Evolutionary conservation across 805 yeast species (phyloP), one percentile per base, ranked within the genome.

Genomic region (Kluyveromyces starmeri): DNA sequence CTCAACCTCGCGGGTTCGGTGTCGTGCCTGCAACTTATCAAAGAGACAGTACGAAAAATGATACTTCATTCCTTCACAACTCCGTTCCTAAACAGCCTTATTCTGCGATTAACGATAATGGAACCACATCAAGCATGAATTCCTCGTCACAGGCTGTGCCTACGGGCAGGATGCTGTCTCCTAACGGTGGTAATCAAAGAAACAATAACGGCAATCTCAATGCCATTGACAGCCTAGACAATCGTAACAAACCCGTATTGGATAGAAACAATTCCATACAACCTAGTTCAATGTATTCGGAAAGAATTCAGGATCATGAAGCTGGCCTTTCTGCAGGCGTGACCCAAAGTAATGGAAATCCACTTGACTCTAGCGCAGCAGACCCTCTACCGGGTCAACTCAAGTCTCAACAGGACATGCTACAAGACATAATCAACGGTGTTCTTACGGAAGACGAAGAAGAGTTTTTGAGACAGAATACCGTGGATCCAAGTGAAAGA

Each of bases 351-450:
- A n/a, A n/a, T n/a, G n/a, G n/a, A n/a, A n/a, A n/a, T n/a, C n/a
- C n/a, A n/a, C n/a, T n/a, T n/a, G n/a, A n/a, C n/a, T n/a, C n/a
- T n/a, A n/a, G n/a, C n/a, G n/a, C n/a, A n/a, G n/a, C n/a, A n/a
- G n/a, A n/a, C n/a, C n/a, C n/a, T n/a, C n/a, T n/a, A n/a, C n/a
- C n/a, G n/a, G n/a, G n/a, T n/a, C n/a, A n/a, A n/a, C n/a, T n/a
- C 14, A 30, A 21, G 19, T 16, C 47, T 13, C 22, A 33, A 21
- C 47, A 41, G 20, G 47, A 46, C 14, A 42, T 49, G 6, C 21
- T 53, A 20, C 51, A 51, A 28, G 55, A 49, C 33, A 46, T 53
- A 12, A 46, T 50, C 37, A 44, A 44, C 20, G 46, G 42, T 14
- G 45, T 44, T 5, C 24, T 43, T 14, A 28, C 40, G 19, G 39